Evolutionary conservation across 345 rosid species (phyloP).

Genomic region (Erucastrum elatum): DNA sequence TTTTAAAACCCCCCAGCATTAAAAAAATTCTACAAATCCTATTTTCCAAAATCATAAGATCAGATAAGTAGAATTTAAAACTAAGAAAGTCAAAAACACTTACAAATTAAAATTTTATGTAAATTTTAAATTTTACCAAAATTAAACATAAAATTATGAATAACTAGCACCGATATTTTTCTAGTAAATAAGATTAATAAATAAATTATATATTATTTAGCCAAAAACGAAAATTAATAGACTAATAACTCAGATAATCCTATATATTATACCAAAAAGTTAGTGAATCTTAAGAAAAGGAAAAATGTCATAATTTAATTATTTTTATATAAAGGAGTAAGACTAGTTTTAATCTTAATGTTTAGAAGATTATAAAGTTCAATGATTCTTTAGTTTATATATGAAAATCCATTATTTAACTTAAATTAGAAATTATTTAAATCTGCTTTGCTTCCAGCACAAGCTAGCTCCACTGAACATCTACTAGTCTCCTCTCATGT

Average conservation of each 20-base stretch:
- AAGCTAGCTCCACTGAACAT: slow-evolving; percentile 35
- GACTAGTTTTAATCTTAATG: background rate
- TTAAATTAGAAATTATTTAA: no score
- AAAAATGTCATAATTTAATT: no score
- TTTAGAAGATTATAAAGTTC: no score
- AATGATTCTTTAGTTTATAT: no score
- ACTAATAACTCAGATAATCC: background rate
- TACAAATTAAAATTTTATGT: background rate
- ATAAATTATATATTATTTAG: background rate
- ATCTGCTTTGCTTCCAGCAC: slow-evolving; percentile 50
- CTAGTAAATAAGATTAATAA: background rate
- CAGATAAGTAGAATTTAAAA: background rate
- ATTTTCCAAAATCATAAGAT: background rate
- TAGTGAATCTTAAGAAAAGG: background rate
- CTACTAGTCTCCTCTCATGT: background rate
- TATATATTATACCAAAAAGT: background rate
- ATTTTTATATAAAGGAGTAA: background rate
- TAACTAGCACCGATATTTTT: background rate
- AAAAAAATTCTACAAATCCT: background rate
- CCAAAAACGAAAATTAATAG: background rate
- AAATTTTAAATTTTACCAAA: background rate
- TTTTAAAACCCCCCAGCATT: background rate
- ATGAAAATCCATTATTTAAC: no score
- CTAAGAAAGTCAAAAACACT: background rate
- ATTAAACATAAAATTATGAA: background rate